These are phyloP conservation scores for Fusarium ramigenum DNA, from an alignment of 2,329 filamentous ascomycete genomes.

Conservation along the genomic window DNA sequence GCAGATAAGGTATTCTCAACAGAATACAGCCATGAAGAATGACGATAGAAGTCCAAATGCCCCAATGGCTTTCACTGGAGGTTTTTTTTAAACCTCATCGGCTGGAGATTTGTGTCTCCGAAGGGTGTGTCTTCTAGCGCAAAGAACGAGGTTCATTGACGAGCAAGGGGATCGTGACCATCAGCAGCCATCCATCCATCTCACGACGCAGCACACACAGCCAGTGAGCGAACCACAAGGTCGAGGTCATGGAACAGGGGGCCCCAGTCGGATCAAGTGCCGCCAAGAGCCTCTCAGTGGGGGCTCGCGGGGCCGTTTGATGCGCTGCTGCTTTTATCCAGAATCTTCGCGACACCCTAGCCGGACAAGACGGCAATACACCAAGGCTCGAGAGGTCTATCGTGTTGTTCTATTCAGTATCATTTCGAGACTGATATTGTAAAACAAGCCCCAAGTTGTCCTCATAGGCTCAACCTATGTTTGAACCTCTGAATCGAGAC, in stretches of 20 bases:
- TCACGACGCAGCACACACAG: constrained; percentile 6
- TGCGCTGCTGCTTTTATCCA: constrained; percentile 31
- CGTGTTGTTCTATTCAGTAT: not conserved
- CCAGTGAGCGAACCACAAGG: not conserved
- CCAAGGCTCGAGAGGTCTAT: not conserved
- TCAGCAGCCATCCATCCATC: constrained; percentile 1
- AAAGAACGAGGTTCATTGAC: constrained; percentile 2
- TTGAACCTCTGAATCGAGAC: not conserved
- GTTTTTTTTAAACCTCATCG: constrained; percentile 27
- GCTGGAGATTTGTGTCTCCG: constrained; percentile 22
- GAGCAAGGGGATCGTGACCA: constrained; percentile 21
- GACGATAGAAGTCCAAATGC: not conserved
- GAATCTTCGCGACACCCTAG: constrained; percentile 26
- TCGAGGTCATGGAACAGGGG: constrained; percentile 6
- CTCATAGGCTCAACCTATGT: not conserved
- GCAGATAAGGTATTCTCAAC: not conserved
- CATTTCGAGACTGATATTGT: not conserved
- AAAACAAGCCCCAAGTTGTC: not conserved
- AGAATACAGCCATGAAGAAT: not conserved
- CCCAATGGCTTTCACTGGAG: not conserved
- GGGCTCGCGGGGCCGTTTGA: constrained; percentile 26
- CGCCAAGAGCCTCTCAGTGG: constrained; percentile 38
- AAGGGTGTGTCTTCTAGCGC: constrained; percentile 16
- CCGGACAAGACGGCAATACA: constrained; percentile 27
- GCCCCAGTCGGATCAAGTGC: constrained; percentile 19